Evolutionary conservation across 2,329 filamentous ascomycete genomes (phyloP).

Genomic region (Pseudogymnoascus sp.): DNA sequence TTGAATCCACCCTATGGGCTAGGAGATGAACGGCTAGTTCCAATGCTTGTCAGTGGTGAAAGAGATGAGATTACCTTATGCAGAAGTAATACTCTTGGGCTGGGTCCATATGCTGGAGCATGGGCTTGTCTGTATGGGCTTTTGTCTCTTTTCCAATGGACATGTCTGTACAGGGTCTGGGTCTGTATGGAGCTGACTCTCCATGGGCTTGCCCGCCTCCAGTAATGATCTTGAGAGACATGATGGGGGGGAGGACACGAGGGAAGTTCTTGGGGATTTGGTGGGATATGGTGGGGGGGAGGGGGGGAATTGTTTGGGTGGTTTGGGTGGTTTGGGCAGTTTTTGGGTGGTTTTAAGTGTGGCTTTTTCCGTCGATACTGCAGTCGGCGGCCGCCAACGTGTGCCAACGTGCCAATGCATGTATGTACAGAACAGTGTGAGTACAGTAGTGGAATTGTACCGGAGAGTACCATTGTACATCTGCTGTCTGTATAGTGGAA

Average conservation of each 20-base stretch:
- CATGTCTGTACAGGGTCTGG: not conserved
- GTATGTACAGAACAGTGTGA: not conserved
- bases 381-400: not conserved
- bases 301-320: not conserved
- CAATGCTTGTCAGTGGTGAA: slow-evolving; percentile 7
- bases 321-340: not conserved
- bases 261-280: not conserved
- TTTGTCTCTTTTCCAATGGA: not conserved
- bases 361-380: slow-evolving; percentile 3
- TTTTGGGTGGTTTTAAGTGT: slow-evolving; percentile 6
- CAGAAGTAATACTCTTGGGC: not conserved
- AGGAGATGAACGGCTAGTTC: not conserved
- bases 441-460: not conserved
- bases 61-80: slow-evolving; percentile 8
- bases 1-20: not conserved
- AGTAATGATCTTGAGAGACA: not conserved
- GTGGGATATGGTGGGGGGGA: not conserved
- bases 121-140: not conserved
- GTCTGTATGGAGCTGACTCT: not conserved
- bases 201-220: not conserved
- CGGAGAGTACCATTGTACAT: not conserved
- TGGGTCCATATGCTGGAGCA: not conserved
- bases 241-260: not conserved
- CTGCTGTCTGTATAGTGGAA: not conserved
- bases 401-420: not conserved